A percentile compares a stretch with the other conserved stretches of the same genome.
phyloP scores from a whole-genome alignment of 2,329 filamentous ascomycete species.

The Thielaviopsis euricoi region DNA sequence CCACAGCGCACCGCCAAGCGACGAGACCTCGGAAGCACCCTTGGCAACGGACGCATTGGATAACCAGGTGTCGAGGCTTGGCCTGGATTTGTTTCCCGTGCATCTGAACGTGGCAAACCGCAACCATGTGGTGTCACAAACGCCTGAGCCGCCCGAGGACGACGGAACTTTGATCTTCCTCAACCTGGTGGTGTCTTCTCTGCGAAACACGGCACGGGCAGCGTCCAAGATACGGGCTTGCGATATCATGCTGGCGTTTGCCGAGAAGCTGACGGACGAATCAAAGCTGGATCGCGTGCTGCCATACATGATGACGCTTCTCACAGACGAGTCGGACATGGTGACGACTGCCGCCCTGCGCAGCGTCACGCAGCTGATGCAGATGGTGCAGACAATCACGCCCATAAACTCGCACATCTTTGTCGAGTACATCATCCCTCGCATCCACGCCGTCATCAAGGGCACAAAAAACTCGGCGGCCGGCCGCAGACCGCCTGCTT shows the following conservation, averaged over 20 bases:
- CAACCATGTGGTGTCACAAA: slow-evolving; percentile 48
- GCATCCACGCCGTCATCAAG: slow-evolving; percentile 38
- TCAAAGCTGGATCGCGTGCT: slow-evolving; percentile 87
- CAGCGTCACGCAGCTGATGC: slow-evolving; percentile 74
- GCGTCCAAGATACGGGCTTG: slow-evolving; percentile 80
- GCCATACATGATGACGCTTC: slow-evolving; percentile 69
- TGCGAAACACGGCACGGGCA: slow-evolving; percentile 76
- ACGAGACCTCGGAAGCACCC: slow-evolving; percentile 20
- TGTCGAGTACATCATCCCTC: slow-evolving; percentile 50
- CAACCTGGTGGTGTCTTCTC: slow-evolving; percentile 70
- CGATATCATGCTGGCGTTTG: slow-evolving; percentile 80
- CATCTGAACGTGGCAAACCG: slow-evolving; percentile 77
- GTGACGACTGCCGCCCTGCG: slow-evolving; percentile 76
- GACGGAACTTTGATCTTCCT: slow-evolving; percentile 89
- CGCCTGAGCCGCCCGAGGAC: slow-evolving; percentile 48
- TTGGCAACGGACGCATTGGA: not conserved
- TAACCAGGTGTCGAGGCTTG: slow-evolving; percentile 25
- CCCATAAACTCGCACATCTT: slow-evolving; percentile 55
- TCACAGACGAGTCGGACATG: slow-evolving; percentile 67
- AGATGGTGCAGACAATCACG: slow-evolving; percentile 77
- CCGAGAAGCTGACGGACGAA: slow-evolving; percentile 82
- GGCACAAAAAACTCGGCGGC: slow-evolving; percentile 16
- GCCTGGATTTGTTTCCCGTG: slow-evolving; percentile 56
- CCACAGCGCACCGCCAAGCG: slow-evolving; percentile 21
- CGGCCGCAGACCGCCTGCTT: slow-evolving; percentile 28